A percentile compares a stretch with the other conserved stretches of the same genome.
Conservation (phyloP, 164 flowering plant species). For the Platanus orientalis region DNA sequence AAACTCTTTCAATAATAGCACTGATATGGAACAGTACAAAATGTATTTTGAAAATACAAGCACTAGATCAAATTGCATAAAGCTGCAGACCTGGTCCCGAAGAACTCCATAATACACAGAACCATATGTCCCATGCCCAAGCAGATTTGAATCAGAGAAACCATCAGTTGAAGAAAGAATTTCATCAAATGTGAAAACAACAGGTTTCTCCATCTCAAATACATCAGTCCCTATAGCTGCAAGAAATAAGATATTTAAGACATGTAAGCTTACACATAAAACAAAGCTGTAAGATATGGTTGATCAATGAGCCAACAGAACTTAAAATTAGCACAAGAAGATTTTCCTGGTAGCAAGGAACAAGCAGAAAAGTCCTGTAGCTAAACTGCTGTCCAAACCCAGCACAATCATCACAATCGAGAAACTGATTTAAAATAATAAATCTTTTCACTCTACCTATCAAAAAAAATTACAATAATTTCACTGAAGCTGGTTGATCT, state of each 20-base stretch:
- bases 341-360: background rate
- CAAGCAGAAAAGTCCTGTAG: background rate
- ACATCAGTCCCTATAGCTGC: slow-evolving; percentile 69
- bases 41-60: background rate
- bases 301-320: background rate
- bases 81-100: slow-evolving; percentile 60
- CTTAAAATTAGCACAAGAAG: background rate
- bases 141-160: slow-evolving; percentile 80
- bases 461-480: no score
- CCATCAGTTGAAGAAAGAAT: slow-evolving; percentile 62
- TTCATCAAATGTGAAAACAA: slow-evolving; percentile 77
- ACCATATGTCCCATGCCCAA: slow-evolving; percentile 95
- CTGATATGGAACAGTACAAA: background rate
- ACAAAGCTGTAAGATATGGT: background rate
- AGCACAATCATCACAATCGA: no score
- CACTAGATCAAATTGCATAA: background rate
- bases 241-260: slow-evolving; percentile 16
- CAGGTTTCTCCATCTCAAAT: slow-evolving; percentile 81
- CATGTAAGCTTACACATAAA: background rate
- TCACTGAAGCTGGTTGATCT: no score
- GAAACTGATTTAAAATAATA: no score
- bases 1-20: slow-evolving; percentile 4
- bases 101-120: slow-evolving; percentile 79
- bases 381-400: background rate
- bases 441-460: no score